Percentiles rank a stretch among this genome's conserved stretches.
phyloP scores from a whole-genome alignment of 2,329 filamentous ascomycete species.

The Scortechinia acanthostroma region DNA sequence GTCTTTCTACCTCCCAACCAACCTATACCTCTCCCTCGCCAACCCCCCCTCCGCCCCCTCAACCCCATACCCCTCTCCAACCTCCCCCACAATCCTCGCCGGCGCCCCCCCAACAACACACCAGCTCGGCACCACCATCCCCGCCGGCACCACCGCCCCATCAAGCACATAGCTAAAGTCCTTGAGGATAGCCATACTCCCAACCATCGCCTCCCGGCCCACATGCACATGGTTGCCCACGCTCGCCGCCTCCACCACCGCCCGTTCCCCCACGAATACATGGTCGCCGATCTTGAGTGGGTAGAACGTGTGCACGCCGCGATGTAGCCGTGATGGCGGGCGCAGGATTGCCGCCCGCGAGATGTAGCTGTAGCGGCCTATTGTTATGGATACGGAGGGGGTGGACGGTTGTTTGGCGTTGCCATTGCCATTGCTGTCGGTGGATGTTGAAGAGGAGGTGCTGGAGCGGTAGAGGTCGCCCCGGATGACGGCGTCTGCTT shows the following conservation, averaged over 20 bases:
- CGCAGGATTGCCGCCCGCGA: constrained; percentile 48
- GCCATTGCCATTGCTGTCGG: background rate
- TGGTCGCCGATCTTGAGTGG: constrained; percentile 63
- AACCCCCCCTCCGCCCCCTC: constrained; percentile 7
- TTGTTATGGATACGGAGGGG: constrained; percentile 38
- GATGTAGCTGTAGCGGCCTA: constrained; percentile 58
- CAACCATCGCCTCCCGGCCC: constrained; percentile 45
- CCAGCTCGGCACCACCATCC: constrained; percentile 58
- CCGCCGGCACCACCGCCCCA: constrained; percentile 50
- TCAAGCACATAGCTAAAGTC: constrained; percentile 59
- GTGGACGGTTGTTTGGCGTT: constrained; percentile 10
- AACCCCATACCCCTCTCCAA: constrained; percentile 27
- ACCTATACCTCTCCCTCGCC: constrained; percentile 6
- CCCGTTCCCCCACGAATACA: constrained; percentile 51
- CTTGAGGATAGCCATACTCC: constrained; percentile 43
- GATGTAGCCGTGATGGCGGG: constrained; percentile 48
- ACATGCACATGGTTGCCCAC: constrained; percentile 59
- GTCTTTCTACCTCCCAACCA: constrained; percentile 5
- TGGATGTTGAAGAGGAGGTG: constrained; percentile 8
- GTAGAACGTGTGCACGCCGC: constrained; percentile 42
- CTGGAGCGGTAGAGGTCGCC: constrained; percentile 45
- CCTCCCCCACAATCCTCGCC: constrained; percentile 47
- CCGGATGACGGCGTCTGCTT: constrained; percentile 58
- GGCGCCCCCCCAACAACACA: constrained; percentile 51
- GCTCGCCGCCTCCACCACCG: constrained; percentile 47